phyloP scores from a whole-genome alignment of 768 basidiomycete species.

The Coprinopsis sp. region DNA sequence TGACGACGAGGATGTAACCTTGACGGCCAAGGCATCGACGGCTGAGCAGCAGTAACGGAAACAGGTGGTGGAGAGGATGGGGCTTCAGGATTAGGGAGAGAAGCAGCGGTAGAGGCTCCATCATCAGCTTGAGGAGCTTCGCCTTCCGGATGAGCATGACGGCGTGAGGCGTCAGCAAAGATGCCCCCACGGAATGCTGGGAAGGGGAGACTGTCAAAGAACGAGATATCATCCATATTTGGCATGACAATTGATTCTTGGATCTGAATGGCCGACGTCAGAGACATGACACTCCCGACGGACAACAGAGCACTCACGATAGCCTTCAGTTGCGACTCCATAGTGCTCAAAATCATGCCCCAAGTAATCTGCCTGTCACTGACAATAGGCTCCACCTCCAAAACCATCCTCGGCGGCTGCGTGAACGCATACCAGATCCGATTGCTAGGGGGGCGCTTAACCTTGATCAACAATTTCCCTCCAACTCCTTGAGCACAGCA shows the following conservation, averaged over 20 bases:
- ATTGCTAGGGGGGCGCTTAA: constrained; percentile 94
- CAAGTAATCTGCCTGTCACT: constrained; percentile 93
- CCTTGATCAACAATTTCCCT: constrained; percentile 86
- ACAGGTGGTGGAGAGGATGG: neutral
- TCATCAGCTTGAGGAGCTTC: constrained; percentile 16
- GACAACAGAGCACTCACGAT: constrained; percentile 51
- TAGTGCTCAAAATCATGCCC: constrained; percentile 85
- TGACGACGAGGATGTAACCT: constrained; percentile 8
- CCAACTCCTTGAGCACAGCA: constrained; percentile 80
- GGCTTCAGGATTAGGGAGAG: constrained; percentile 25
- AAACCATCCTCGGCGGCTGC: constrained; percentile 77
- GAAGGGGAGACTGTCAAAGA: constrained; percentile 74
- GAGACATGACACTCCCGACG: neutral
- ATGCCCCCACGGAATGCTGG: constrained; percentile 83
- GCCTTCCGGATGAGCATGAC: constrained; percentile 24
- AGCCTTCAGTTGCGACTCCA: constrained; percentile 85
- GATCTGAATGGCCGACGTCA: constrained; percentile 49
- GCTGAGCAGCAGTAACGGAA: constrained; percentile 9
- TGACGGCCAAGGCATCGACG: constrained; percentile 3
- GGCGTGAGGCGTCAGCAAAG: constrained; percentile 72
- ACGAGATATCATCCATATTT: constrained; percentile 97
- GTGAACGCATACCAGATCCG: constrained; percentile 98
- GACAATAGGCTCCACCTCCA: constrained; percentile 91
- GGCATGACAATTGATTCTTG: constrained; percentile 92
- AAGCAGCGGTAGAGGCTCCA: constrained; percentile 30